A percentile compares a stretch with the other conserved stretches of the same genome.
These are phyloP conservation scores for Xylariales sp. DNA, from an alignment of 2,329 filamentous ascomycete species.

Conservation along the genomic window DNA sequence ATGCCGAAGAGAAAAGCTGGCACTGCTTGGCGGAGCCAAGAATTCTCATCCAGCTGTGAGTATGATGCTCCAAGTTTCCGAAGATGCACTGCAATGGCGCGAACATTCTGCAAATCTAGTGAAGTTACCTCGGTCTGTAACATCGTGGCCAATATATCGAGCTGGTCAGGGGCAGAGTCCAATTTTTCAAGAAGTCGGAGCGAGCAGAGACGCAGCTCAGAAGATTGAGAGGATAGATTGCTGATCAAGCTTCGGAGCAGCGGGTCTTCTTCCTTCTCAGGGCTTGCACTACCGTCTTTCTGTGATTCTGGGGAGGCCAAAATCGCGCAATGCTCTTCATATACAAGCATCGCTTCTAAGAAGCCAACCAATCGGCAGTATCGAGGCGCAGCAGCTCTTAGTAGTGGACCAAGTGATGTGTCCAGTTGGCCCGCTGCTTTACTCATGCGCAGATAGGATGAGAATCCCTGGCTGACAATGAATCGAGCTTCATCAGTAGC, in stretches of 20 bases:
- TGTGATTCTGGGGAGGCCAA: constrained; percentile 21
- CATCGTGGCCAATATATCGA: constrained; percentile 57
- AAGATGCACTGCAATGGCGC: constrained; percentile 79
- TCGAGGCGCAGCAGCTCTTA: constrained; percentile 61
- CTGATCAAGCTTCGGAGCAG: constrained; percentile 62
- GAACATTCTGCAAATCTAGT: constrained; percentile 69
- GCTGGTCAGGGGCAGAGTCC: constrained; percentile 42
- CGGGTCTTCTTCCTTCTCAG: constrained; percentile 52
- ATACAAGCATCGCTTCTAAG: constrained; percentile 57
- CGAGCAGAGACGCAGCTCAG: constrained; percentile 68
- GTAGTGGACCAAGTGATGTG: constrained; percentile 55
- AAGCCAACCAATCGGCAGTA: constrained; percentile 65
- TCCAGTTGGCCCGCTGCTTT: constrained; percentile 55
- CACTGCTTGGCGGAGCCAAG: constrained; percentile 67
- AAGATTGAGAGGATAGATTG: constrained; percentile 72
- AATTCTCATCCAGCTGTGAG: constrained; percentile 49
- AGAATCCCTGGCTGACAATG: constrained; percentile 71
- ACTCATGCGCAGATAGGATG: constrained; percentile 65
- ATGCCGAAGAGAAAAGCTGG: constrained; percentile 85
- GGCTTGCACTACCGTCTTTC: constrained; percentile 31
- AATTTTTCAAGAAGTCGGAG: constrained; percentile 67
- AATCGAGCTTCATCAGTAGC: constrained; percentile 65
- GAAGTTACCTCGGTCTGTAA: constrained; percentile 76
- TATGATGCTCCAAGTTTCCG: constrained; percentile 70
- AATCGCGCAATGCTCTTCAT: constrained; percentile 33